A percentile compares a stretch with the other conserved stretches of the same genome.
Conservation (phyloP, 306 rosid genomes). For the Crotalaria pallida region DNA sequence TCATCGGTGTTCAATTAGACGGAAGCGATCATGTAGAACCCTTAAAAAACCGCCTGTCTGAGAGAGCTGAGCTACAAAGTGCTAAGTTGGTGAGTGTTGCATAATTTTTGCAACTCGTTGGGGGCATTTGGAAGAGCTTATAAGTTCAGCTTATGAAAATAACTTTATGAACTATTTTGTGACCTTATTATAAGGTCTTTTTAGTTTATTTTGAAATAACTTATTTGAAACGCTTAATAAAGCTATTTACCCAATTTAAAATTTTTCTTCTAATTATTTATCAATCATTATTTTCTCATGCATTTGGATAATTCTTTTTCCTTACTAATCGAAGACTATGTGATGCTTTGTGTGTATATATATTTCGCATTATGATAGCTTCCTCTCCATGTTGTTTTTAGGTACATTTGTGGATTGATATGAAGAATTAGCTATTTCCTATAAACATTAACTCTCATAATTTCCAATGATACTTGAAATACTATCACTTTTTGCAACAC, state of each 20-base stretch:
- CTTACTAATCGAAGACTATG: not conserved
- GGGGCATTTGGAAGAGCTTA: too few species aligned
- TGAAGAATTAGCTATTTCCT: too few species aligned
- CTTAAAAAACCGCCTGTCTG: slow-evolving; percentile 54
- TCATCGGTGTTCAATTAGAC: slow-evolving; percentile 89
- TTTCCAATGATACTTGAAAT: too few species aligned
- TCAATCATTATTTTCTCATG: not conserved
- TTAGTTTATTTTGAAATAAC: too few species aligned
- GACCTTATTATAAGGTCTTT: too few species aligned
- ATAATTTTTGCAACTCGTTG: not conserved
- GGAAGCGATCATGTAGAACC: slow-evolving; percentile 91
- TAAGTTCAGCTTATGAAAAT: too few species aligned
- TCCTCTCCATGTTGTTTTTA: not conserved
- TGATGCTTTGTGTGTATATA: not conserved
- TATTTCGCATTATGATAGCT: not conserved
- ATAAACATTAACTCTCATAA: too few species aligned
- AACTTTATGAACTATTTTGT: too few species aligned
- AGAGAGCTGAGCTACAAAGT: slow-evolving; percentile 55
- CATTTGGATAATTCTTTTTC: not conserved
- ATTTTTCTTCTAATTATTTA: not conserved
- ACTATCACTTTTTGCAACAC: not conserved
- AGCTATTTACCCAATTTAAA: too few species aligned
- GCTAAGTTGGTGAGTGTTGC: slow-evolving; percentile 53
- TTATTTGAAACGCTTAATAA: too few species aligned
- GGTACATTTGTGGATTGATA: too few species aligned